Conservation (phyloP, 352 stramenopile species). For the Globisporangium cylindrosporum region DNA sequence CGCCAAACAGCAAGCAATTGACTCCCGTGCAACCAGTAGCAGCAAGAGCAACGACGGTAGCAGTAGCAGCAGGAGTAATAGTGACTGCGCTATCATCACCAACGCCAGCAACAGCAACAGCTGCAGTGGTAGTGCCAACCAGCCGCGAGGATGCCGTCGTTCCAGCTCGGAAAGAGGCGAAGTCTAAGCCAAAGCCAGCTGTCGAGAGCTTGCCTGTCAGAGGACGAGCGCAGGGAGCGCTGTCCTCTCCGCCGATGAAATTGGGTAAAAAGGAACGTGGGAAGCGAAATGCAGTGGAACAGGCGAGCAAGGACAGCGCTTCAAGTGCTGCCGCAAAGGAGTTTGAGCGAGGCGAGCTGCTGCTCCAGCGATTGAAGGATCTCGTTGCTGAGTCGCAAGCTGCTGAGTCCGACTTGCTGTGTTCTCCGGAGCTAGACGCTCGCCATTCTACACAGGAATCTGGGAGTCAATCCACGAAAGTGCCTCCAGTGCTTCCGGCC, state of each 20-base stretch:
- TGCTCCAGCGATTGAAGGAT: conserved; percentile 34
- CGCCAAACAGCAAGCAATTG: not conserved
- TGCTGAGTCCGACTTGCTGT: conserved; percentile 21
- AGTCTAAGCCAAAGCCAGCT: not conserved
- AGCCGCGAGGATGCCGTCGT: not conserved
- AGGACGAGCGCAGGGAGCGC: not conserved
- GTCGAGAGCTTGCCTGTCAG: not conserved
- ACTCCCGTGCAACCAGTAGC: not conserved
- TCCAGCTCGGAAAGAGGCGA: not conserved
- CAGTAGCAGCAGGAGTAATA: not conserved
- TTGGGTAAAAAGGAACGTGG: conserved; percentile 9
- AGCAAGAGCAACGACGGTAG: not conserved
- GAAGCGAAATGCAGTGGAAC: conserved; percentile 9
- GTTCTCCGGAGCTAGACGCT: conserved; percentile 22
- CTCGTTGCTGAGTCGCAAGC: conserved; percentile 25
- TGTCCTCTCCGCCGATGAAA: conserved; percentile 15
- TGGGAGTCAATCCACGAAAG: conserved; percentile 16
- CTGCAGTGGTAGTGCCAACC: not conserved
- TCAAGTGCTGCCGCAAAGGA: conserved; percentile 7
- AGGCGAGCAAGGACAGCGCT: conserved; percentile 3
- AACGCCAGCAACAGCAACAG: not conserved
- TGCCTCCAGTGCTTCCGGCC: conserved; percentile 16
- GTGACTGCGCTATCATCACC: not conserved
- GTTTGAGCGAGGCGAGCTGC: conserved; percentile 29
- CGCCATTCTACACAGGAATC: conserved; percentile 7